Conservation (phyloP, 2,329 filamentous ascomycete species). For the Fusarium anthophilum region DNA sequence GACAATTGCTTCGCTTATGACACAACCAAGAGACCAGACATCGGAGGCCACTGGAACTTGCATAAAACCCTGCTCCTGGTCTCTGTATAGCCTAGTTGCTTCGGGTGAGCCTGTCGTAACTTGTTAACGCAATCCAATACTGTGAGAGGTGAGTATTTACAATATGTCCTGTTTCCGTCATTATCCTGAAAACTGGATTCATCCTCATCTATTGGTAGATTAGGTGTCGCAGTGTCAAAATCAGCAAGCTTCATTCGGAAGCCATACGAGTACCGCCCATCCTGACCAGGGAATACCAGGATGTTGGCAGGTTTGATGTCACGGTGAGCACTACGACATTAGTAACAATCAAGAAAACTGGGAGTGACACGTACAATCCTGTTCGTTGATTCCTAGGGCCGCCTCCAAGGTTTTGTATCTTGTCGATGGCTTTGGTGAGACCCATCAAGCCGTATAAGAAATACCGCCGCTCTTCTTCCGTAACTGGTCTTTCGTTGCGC, state of each 20-base stretch:
- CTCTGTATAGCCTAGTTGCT: not conserved
- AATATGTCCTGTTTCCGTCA: conserved; percentile 17
- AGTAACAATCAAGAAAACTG: not conserved
- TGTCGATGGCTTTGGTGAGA: not conserved
- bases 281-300: not conserved
- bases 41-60: not conserved
- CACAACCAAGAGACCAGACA: conserved; percentile 31
- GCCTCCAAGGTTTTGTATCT: conserved; percentile 8
- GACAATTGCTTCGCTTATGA: conserved; percentile 17
- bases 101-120: conserved; percentile 5
- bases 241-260: conserved; percentile 22
- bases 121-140: not conserved
- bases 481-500: not conserved
- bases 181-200: not conserved
- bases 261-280: not conserved
- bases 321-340: conserved; percentile 11
- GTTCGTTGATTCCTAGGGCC: not conserved
- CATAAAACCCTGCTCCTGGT: not conserved
- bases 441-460: conserved; percentile 12
- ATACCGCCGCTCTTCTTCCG: not conserved
- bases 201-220: not conserved
- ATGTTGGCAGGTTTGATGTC: conserved; percentile 30
- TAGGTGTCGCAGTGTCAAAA: conserved; percentile 8
- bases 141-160: not conserved
- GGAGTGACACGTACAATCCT: not conserved